These are phyloP conservation scores for Pichia exigua DNA, from an alignment of 805 yeast genomes.

Conservation along the genomic window DNA sequence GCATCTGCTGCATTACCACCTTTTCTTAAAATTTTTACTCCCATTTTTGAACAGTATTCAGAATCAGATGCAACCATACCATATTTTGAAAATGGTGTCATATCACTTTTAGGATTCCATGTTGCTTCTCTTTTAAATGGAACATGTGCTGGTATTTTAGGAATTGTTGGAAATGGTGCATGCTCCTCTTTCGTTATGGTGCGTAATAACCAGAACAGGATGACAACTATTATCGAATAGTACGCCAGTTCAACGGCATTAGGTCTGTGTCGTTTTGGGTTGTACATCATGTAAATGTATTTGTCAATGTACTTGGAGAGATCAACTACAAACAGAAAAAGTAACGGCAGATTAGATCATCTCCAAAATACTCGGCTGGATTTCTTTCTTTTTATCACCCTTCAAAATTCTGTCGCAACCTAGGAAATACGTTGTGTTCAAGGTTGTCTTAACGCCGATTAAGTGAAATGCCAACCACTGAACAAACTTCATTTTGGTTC, in stretches of 20 bases:
- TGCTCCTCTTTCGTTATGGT: neutral
- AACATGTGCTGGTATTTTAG: constrained; percentile 23
- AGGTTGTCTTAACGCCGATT: too few relatives aligned
- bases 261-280: constrained; percentile 4
- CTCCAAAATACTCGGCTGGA: neutral
- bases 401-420: too few relatives aligned
- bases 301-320: neutral
- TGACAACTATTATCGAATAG: neutral
- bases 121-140: constrained; percentile 32
- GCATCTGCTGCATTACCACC: constrained; percentile 93
- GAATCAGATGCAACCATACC: constrained; percentile 69
- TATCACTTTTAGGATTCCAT: constrained; percentile 33
- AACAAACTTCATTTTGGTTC: too few relatives aligned
- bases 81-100: constrained; percentile 32
- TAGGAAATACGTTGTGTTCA: too few relatives aligned
- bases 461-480: too few relatives aligned
- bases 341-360: neutral
- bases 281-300: constrained; percentile 4
- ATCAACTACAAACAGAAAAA: neutral
- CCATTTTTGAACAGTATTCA: constrained; percentile 55
- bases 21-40: constrained; percentile 41
- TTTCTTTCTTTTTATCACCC: neutral
- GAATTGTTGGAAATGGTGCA: constrained; percentile 12
- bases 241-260: neutral
- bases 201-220: neutral